Evolutionary conservation across 2,329 filamentous ascomycete genomes (phyloP).

Genomic region (Cytospora chrysosperma): DNA sequence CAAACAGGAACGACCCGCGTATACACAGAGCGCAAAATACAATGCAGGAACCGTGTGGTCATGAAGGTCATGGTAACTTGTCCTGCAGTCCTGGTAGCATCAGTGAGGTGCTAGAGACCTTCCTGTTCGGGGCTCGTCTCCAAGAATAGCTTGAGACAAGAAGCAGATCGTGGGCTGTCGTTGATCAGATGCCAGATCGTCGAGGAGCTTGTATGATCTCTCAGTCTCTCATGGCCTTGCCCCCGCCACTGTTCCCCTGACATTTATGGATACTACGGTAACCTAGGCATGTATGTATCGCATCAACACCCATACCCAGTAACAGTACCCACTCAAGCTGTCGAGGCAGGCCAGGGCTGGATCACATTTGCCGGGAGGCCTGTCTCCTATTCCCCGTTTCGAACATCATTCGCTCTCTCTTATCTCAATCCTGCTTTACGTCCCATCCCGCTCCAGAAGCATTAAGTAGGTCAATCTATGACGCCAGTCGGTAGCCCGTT

Average conservation of each 20-base stretch:
- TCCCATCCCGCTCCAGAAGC: constrained; percentile 9
- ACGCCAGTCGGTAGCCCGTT: constrained; percentile 22
- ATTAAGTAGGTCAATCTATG: constrained; percentile 10
- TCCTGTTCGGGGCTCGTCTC: neutral
- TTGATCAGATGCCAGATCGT: neutral
- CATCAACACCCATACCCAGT: neutral
- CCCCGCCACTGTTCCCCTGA: neutral
- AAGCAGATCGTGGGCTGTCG: neutral
- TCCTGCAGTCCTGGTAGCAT: too few relatives aligned
- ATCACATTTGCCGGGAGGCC: constrained; percentile 15
- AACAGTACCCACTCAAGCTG: neutral
- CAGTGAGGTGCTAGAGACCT: neutral
- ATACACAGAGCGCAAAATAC: neutral
- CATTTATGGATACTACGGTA: neutral
- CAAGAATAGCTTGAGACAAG: constrained; percentile 11
- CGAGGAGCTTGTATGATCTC: neutral
- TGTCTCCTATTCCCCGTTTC: constrained; percentile 6
- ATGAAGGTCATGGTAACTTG: constrained; percentile 13
- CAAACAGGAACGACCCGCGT: neutral
- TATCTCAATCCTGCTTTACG: constrained; percentile 11
- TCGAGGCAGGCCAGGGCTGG: neutral
- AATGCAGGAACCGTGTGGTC: constrained; percentile 14
- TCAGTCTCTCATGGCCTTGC: neutral
- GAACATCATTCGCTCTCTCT: constrained; percentile 8
- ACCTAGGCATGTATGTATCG: neutral